phyloP scores from a whole-genome alignment of 805 yeast genomes.

The Metschnikowia henanensis region DNA sequence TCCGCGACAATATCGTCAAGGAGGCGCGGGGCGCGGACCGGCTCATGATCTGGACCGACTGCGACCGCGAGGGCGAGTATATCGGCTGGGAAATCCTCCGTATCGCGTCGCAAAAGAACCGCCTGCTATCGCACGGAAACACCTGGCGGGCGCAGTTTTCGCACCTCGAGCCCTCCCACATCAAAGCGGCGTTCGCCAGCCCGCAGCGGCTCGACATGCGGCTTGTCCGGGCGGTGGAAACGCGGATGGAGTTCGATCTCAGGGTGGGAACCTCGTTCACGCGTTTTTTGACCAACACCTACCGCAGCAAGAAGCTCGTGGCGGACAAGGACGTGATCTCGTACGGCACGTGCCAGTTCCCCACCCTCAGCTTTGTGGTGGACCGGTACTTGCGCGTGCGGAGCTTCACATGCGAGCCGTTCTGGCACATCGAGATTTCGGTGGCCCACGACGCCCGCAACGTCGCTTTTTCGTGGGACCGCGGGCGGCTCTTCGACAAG shows the following conservation, averaged over 20 bases:
- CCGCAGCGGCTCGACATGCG: conserved; percentile 64
- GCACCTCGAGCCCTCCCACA: conserved; percentile 77
- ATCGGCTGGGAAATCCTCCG: conserved; percentile 50
- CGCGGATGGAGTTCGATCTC: conserved; percentile 84
- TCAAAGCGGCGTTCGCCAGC: conserved; percentile 68
- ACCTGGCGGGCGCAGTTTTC: conserved; percentile 80
- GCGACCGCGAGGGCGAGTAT: conserved; percentile 39
- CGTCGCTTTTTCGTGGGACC: conserved; percentile 65
- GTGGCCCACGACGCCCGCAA: conserved; percentile 40
- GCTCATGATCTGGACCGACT: conserved; percentile 97
- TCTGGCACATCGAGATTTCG: conserved; percentile 70
- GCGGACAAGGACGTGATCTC: conserved; percentile 50
- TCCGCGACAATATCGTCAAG: conserved; percentile 63
- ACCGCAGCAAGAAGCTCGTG: conserved; percentile 36
- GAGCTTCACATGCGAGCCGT: conserved; percentile 70
- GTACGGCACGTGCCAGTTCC: conserved; percentile 95
- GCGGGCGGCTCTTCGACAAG: conserved; percentile 73
- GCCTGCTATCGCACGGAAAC: conserved; percentile 45
- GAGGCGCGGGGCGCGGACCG: conserved; percentile 62
- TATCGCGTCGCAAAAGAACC: conserved; percentile 60
- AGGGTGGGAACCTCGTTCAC: conserved; percentile 91
- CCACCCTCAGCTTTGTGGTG: conserved; percentile 94
- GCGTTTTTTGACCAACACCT: conserved; percentile 63
- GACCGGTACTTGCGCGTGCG: conserved; percentile 81
- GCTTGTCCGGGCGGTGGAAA: conserved; percentile 80